phyloP scores from a whole-genome alignment of 345 rosid species.

The Lagerstroemia speciosa region DNA sequence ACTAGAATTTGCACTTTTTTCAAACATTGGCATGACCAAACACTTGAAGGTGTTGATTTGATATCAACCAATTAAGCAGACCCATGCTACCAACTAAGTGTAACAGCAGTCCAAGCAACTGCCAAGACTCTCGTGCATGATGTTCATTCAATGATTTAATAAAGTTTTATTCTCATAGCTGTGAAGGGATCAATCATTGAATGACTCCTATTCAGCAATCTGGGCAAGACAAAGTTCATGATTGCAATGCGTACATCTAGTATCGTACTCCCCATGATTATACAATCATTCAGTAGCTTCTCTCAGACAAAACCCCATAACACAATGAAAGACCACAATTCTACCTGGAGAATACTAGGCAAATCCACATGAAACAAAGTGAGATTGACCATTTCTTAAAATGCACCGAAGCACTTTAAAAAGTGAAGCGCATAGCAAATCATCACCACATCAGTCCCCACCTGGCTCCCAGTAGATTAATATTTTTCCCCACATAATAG shows the following conservation, averaged over 20 bases:
- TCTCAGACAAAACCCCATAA: too few species aligned
- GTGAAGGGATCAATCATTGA: not conserved
- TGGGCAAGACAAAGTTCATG: not conserved
- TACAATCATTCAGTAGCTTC: too few species aligned
- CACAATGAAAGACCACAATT: too few species aligned
- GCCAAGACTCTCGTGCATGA: not conserved
- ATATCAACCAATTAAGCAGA: too few species aligned
- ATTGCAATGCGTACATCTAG: not conserved
- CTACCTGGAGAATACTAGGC: too few species aligned
- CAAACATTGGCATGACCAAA: not conserved
- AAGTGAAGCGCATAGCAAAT: too few species aligned
- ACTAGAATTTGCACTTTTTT: not conserved
- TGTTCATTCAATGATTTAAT: not conserved
- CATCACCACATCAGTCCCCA: too few species aligned
- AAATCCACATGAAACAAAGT: too few species aligned
- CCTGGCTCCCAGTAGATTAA: too few species aligned
- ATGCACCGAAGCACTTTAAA: too few species aligned
- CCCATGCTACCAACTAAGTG: not conserved
- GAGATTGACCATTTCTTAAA: too few species aligned
- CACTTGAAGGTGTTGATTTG: not conserved
- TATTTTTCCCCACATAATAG: too few species aligned
- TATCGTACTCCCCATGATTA: not conserved
- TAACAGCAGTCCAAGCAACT: not conserved
- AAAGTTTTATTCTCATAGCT: not conserved
- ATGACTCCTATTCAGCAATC: not conserved